phyloP scores from a whole-genome alignment of 345 rosid species.

The Rhodomyrtus tomentosa region DNA sequence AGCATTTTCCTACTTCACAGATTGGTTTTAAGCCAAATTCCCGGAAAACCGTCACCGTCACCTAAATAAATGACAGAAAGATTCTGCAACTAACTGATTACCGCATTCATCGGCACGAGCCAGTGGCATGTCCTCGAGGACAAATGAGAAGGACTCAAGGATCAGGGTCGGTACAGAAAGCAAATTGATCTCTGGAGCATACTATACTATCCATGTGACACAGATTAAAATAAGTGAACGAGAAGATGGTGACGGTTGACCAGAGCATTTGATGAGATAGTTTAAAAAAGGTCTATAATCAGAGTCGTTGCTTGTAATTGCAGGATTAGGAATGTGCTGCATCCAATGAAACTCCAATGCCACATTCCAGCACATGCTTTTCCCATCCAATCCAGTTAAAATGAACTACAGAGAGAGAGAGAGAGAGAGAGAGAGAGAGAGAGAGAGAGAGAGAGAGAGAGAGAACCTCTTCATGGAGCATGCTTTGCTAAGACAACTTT shows the following conservation, averaged over 20 bases:
- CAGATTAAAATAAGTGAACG: background rate
- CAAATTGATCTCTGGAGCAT: background rate
- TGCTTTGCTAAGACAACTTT: background rate
- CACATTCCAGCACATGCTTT: background rate
- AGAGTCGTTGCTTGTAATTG: background rate
- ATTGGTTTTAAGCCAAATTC: background rate
- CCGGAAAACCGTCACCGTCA: background rate
- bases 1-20: background rate
- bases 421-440: background rate
- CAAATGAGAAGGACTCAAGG: background rate
- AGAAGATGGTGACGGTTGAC: background rate
- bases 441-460: background rate
- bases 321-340: background rate
- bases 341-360: background rate
- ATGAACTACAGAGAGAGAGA: background rate
- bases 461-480: background rate
- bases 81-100: background rate
- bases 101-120: background rate
- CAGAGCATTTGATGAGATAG: background rate
- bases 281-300: background rate
- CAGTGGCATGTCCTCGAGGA: background rate
- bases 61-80: background rate
- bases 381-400: background rate
- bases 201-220: background rate
- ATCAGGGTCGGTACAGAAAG: background rate